phyloP scores from a whole-genome alignment of 805 yeast species.

The Monosporozyma yasuniensis region DNA sequence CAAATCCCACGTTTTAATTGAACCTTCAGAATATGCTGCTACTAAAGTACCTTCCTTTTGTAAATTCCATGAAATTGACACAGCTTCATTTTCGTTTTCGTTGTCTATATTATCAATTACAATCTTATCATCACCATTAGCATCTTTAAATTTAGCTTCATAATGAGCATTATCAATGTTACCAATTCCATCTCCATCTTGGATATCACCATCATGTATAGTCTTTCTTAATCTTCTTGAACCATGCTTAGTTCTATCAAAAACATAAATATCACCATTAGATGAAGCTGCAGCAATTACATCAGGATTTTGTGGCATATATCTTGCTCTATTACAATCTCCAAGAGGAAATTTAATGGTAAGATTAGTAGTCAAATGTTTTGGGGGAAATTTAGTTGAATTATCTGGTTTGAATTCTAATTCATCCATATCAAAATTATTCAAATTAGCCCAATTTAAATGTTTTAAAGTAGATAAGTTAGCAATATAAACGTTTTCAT shows the following conservation, averaged over 20 bases:
- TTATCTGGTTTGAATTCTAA: constrained; percentile 32
- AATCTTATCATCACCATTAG: constrained; percentile 10
- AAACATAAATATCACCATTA: constrained; percentile 54
- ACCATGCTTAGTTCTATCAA: constrained; percentile 74
- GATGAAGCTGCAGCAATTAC: constrained; percentile 64
- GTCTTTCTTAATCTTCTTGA: constrained; percentile 32
- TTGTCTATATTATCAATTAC: constrained; percentile 11
- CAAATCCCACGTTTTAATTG: constrained; percentile 61
- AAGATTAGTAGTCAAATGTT: constrained; percentile 20
- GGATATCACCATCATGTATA: not conserved
- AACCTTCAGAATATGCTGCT: constrained; percentile 57
- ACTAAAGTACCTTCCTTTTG: constrained; percentile 50
- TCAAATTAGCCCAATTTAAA: constrained; percentile 28
- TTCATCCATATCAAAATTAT: constrained; percentile 31
- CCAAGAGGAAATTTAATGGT: constrained; percentile 31
- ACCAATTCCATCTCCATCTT: not conserved
- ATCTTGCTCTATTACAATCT: constrained; percentile 63
- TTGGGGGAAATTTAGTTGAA: constrained; percentile 22
- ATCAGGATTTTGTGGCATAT: constrained; percentile 83
- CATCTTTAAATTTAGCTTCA: constrained; percentile 13
- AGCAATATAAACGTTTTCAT: constrained; percentile 26
- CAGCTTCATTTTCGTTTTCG: constrained; percentile 40
- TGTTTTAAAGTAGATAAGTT: constrained; percentile 26
- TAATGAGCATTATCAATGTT: constrained; percentile 4
- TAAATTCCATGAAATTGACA: constrained; percentile 69